Base-by-base conservation (phyloP, 176 grass and related monocot genomes). In the Cenchrus americanus region DNA sequence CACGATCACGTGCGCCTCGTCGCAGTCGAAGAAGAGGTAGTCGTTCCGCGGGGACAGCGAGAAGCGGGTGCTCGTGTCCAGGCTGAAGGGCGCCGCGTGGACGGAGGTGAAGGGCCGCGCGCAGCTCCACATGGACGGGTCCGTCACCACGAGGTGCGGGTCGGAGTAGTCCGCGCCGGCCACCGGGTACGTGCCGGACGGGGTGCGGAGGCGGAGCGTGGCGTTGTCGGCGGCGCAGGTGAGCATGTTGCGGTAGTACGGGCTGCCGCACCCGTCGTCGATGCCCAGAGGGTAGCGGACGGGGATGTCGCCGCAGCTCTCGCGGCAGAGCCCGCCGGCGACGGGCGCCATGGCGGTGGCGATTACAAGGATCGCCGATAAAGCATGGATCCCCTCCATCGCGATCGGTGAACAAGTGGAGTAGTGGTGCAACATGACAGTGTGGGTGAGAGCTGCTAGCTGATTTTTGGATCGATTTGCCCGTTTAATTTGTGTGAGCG, bases 101-200 rank as follows among this genome's bases (percentile, higher is more conserved):
- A 65, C 26, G 26, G 47, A 23, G 55, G 81, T 92, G 84, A 81
- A 76, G 11, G 86, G 88, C 60, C 80, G 82, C 55, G 60, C 53
- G 73, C 96, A 98, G 14, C 82, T 95, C 96, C 96, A 98, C 96
- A 98, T 95, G 66, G 93, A 93, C 0, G 93, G 89, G 87, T 98
- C 91, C 2, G 67, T 86, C 41, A 98, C 88, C 58, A 98, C 89
- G 14, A 98, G 87, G 90, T 95, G 96, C 37, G 93, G 87, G 63
- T 98, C 93, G 8, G 87, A 71, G 85, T 98, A 98, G 84, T 95
- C 91, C 11, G 92, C 84, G 44, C 46, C 74, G 65, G 73, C 49
- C 49, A 98, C 91, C 1, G 85, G 91, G 80, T 98, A 98, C 4
- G 87, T 88, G 65, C 96, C 96, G 5, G 93, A 98, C 4, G 93